Conservation (phyloP, 148 eudicot genomes). For the Limonium bicolor region DNA sequence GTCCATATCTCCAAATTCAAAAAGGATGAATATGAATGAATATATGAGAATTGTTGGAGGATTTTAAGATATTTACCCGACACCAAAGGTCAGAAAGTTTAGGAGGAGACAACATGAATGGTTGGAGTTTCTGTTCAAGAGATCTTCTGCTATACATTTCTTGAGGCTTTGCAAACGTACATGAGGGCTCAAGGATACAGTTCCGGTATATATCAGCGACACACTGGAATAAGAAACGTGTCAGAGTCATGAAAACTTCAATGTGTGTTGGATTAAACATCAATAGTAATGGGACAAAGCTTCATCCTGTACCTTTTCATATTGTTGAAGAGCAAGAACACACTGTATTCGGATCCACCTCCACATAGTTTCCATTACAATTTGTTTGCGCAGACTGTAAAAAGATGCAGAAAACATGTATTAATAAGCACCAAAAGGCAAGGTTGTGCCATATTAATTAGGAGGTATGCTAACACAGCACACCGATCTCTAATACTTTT, state of each 20-base stretch:
- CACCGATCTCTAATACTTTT: no score
- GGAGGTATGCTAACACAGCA: no score
- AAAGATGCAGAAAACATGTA: no score
- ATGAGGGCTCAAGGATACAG: conserved; percentile 29
- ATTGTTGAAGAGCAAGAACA: conserved; percentile 21
- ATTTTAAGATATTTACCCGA: no score
- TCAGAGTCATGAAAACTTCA: no score
- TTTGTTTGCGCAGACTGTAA: conserved; percentile 17
- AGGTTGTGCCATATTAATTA: no score
- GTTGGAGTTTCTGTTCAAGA: conserved; percentile 13
- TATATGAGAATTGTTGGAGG: no score
- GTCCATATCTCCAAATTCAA: no score
- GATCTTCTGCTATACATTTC: conserved; percentile 33
- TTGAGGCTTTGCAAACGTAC: conserved; percentile 20
- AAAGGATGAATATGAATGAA: no score
- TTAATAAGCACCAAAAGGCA: no score
- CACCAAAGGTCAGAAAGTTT: conserved; percentile 19
- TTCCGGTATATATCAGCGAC: conserved; percentile 18
- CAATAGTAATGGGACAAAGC: neutral
- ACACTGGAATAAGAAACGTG: conserved; percentile 16
- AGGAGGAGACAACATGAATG: conserved; percentile 24
- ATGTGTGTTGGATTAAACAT: neutral
- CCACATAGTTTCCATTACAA: conserved; percentile 27
- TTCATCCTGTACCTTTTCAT: conserved; percentile 20
- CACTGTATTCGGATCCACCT: conserved; percentile 22